Base-by-base conservation (phyloP, 805 yeast genomes). In the Tanozyma kutaoensis region DNA sequence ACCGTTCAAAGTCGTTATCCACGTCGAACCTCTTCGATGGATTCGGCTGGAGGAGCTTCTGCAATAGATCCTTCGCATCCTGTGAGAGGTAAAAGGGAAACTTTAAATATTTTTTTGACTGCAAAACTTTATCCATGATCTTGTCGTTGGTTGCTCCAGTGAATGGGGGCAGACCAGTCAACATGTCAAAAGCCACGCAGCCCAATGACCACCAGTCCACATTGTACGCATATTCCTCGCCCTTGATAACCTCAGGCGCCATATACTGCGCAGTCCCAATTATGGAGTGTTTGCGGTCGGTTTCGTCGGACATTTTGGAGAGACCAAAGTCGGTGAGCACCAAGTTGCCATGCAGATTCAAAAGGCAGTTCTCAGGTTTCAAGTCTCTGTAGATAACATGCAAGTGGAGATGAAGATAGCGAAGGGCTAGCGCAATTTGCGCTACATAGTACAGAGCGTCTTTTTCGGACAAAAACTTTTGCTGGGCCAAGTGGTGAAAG, bases 121-220 rank as follows among this genome's bases (percentile, higher is more conserved):
- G 65, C 23, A 69, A 58, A 17, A 84, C 76, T 46, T 81, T 84
- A 35, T 77, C 81, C 54, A 78, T 64, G 17, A 84, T 79, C 24
- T 66, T 68, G 45, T 77, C 76, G 42, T 78, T 76, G 40, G 77
- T 79, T 29, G 68, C 75, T 3, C 95, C 95, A 0, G 91, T 78
- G 49, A 80, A 82, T 1, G 95, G 95, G 0, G 95, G 94, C 25
- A 74, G 64, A 0, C 95, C 95, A 0, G 86, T 76, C 27, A 84
- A 57, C 66, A 84, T 65, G 46, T 85, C 94, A 41, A 56, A 79
- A 26, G 76, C 55, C 5, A 84, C 76, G 25, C 93, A 78, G 0
- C 95, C 95, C 19, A 85, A 53, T 0, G 94, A 81, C 84, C 94
- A 84, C 80, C 93, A 82, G 48, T 84, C 95, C 26, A 85, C 91